phyloP scores from a whole-genome alignment of 1,284 basidiomycete genomes.

The Ganoderma sinense region DNA sequence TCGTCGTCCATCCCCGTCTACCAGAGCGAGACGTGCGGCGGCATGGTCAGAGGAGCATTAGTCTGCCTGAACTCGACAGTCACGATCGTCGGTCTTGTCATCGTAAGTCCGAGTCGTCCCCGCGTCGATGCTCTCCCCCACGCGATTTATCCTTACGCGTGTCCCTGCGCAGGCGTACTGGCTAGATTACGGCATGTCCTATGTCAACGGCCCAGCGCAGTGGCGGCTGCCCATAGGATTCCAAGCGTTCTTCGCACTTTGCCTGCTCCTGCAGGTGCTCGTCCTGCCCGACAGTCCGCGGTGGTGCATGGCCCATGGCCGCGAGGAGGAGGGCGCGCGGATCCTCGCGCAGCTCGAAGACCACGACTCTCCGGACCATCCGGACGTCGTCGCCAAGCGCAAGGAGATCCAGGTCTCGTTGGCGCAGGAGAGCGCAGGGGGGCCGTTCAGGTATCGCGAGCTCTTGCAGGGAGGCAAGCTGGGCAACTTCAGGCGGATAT shows the following conservation, averaged over 20 bases:
- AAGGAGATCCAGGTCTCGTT: conserved; percentile 50
- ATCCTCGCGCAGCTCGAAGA: conserved; percentile 51
- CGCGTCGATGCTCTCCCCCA: background rate
- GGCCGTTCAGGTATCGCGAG: conserved; percentile 40
- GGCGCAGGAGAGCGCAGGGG: conserved; percentile 49
- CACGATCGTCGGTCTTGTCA: conserved; percentile 32
- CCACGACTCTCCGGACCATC: conserved; percentile 41
- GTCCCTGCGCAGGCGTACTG: conserved; percentile 47
- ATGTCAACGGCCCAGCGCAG: conserved; percentile 45
- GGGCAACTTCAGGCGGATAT: conserved; percentile 51
- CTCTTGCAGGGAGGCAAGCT: conserved; percentile 48
- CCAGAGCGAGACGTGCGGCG: conserved; percentile 33
- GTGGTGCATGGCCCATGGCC: conserved; percentile 53
- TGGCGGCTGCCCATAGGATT: conserved; percentile 55
- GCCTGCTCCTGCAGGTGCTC: conserved; percentile 45
- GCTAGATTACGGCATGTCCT: conserved; percentile 54
- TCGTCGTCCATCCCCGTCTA: conserved; percentile 35
- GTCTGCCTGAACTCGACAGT: conserved; percentile 35
- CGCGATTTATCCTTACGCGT: background rate
- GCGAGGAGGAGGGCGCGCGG: conserved; percentile 44
- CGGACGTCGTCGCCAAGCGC: conserved; percentile 44
- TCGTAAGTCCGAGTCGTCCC: conserved; percentile 14
- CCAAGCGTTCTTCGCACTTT: conserved; percentile 51
- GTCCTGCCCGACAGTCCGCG: conserved; percentile 52
- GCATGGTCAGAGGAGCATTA: conserved; percentile 30